Evolutionary conservation across 495 filamentous ascomycete species (phyloP), one percentile per base, ranked within the genome.

Genomic region (Xylaria bambusicola): DNA sequence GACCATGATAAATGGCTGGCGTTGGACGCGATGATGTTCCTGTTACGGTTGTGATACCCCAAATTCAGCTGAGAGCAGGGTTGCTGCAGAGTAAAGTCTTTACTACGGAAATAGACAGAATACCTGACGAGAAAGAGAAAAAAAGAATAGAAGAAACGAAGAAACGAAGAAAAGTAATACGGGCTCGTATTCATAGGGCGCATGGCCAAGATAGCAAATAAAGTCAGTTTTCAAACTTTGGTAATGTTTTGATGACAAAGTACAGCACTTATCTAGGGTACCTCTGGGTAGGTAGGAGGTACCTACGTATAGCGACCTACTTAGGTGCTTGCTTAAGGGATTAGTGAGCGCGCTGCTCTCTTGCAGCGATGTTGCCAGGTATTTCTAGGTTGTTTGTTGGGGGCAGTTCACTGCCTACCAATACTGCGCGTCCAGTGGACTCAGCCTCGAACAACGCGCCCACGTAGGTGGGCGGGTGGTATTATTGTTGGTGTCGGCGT

Each of bases 1-100:
- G 47, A 10, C 17, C 26, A 44, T n/a, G 31, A 29, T 10, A 55
- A 47, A 61, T 27, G 38, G 40, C 20, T 27, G 40, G 23, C 42
- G 40, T 48, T 56, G 50, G 58, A 49, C 52, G 58, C 36, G 18
- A 40, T 53, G 42, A 44, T 56, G n/a, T 42, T 31, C 13, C 35
- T 12, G 38, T 0, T 52, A 38, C 27, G 41, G 49, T 29, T 40
- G 48, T 63, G 68, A 68, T 66, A 65, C 55, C 63, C 56, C 46
- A 31, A 58, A 3, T 48, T 27, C n/a, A 31, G 46, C 27, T 31
- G 55, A 60, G 18, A 18, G 2, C 27, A 46, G 31, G 23, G 12
- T 29, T 21, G 20, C 20, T 44, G 4, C 24, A 46, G 18, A 36
- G 21, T 27, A 23, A 12, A 10, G 5, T 38, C 36, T 15, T 3